Percentiles rank a stretch among this genome's conserved stretches.
phyloP scores from a whole-genome alignment of 345 rosid species.

The Ceriops tagal region DNA sequence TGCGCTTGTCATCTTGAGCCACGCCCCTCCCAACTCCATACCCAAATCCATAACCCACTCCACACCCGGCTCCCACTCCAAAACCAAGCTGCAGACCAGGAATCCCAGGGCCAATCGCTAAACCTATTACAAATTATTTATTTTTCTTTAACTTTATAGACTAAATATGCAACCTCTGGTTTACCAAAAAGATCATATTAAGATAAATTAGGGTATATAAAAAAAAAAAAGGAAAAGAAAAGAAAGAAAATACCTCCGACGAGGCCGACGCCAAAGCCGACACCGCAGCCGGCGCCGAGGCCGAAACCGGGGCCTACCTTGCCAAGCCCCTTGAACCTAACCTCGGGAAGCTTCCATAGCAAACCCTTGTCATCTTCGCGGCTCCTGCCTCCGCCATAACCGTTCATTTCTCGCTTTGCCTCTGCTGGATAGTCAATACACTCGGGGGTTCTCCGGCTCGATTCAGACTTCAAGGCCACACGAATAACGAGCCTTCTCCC shows the following conservation, averaged over 20 bases:
- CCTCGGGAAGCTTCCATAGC: constrained; percentile 79
- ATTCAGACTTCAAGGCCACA: too few species aligned
- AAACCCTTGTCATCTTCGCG: constrained; percentile 37
- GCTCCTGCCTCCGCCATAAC: constrained; percentile 10
- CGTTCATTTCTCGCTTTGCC: constrained; percentile 16
- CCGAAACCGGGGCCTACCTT: constrained; percentile 84
- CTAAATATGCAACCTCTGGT: background rate
- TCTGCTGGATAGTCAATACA: background rate
- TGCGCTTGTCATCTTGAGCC: constrained; percentile 49
- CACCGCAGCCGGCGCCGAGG: constrained; percentile 77
- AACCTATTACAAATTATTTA: constrained; percentile 34
- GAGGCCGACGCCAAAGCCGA: constrained; percentile 76
- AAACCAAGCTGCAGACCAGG: constrained; percentile 78
- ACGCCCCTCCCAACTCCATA: constrained; percentile 77
- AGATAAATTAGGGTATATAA: background rate
- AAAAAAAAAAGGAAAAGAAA: background rate
- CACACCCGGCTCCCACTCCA: constrained; percentile 86
- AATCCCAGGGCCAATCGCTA: constrained; percentile 79
- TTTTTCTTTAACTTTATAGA: background rate
- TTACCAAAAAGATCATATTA: background rate
- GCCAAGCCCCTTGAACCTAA: constrained; percentile 55
- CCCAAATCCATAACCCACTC: constrained; percentile 82
- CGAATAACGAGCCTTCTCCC: too few species aligned
- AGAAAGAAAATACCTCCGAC: constrained; percentile 54
- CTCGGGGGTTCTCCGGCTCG: too few species aligned